phyloP scores from a whole-genome alignment of 306 rosid species.

The Crataegus laevigata region DNA sequence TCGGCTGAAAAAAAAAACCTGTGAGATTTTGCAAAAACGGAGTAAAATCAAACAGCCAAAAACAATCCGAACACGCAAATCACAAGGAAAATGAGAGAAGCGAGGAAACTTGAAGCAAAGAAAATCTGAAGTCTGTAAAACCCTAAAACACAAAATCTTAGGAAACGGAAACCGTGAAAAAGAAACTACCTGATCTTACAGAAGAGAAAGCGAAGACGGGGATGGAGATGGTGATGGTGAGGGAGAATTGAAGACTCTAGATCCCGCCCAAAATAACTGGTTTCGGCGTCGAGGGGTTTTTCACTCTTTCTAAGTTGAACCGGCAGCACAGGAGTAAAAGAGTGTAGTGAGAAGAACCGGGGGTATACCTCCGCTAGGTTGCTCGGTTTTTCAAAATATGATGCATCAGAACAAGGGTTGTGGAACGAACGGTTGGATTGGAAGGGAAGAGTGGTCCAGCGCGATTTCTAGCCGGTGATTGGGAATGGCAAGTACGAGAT shows the following conservation, averaged over 20 bases:
- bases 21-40: not conserved
- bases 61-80: not conserved
- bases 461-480: not conserved
- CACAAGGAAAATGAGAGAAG: not conserved
- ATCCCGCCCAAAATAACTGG: constrained; percentile 23
- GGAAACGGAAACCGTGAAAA: not conserved
- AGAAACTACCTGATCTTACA: constrained; percentile 14
- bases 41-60: not conserved
- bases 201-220: not conserved
- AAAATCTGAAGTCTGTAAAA: not conserved
- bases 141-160: constrained; percentile 9
- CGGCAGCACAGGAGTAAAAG: not conserved
- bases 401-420: not conserved
- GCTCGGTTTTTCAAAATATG: not conserved
- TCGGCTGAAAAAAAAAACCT: constrained; percentile 1
- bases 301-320: not conserved
- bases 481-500: not conserved
- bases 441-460: not conserved
- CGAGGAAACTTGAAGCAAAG: not conserved
- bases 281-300: constrained; percentile 10
- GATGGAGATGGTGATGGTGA: too few relatives aligned
- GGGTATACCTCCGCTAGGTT: not conserved
- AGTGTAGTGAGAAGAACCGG: not conserved
- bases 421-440: not conserved
- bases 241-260: not conserved